These are phyloP conservation scores for Cucumis melo DNA, from an alignment of 306 rosid genomes.

Conservation along the genomic window DNA sequence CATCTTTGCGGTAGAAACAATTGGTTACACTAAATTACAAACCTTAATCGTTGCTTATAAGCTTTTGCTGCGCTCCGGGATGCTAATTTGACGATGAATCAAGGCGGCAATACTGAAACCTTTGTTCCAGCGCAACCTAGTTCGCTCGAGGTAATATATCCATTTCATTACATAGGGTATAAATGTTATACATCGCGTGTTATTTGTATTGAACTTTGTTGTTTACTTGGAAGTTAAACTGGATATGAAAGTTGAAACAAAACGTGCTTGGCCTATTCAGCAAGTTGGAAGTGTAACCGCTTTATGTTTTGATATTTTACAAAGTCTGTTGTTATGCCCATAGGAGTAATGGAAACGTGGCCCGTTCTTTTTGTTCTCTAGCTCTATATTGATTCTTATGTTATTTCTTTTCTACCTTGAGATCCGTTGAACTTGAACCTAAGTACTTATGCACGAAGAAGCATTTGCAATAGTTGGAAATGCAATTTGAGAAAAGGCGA, in stretches of 20 bases:
- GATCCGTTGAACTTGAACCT: background rate
- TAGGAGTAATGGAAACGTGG: background rate
- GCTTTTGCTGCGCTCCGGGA: slow-evolving; percentile 20
- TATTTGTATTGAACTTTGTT: background rate
- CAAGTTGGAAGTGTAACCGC: background rate
- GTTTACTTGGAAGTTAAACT: background rate
- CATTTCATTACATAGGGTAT: background rate
- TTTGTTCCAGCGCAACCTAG: slow-evolving; percentile 41
- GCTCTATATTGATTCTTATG: background rate
- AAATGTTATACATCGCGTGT: background rate
- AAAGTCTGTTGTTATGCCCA: background rate
- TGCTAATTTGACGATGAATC: slow-evolving; percentile 51
- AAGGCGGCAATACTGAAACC: slow-evolving; percentile 67
- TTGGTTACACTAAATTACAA: background rate
- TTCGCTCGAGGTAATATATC: slow-evolving; percentile 47
- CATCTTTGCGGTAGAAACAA: background rate
- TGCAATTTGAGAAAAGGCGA: background rate
- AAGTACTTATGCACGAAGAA: background rate
- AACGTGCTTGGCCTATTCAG: background rate
- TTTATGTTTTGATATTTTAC: background rate
- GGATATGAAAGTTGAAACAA: background rate
- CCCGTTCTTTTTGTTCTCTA: background rate
- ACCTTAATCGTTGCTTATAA: slow-evolving; percentile 1
- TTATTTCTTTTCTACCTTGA: background rate
- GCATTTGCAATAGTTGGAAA: background rate